A percentile compares a stretch with the other conserved stretches of the same genome.
Evolutionary conservation across 2,329 filamentous ascomycete species (phyloP).

Genomic region (Beauveria caledonica): DNA sequence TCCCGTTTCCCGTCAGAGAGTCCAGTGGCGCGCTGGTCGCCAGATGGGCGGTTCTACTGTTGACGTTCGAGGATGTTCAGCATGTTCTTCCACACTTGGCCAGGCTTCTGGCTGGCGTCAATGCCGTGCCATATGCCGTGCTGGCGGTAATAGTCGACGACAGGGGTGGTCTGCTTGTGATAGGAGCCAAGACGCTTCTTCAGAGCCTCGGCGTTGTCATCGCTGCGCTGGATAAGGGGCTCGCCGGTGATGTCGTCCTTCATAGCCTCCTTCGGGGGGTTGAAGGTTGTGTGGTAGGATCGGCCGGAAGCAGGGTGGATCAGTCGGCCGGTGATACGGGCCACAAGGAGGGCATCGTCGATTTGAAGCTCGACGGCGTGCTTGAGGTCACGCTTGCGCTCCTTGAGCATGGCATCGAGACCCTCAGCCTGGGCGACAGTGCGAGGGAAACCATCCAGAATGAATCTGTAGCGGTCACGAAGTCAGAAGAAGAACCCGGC

Average conservation of each 20-base stretch:
- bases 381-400: slow-evolving; percentile 75
- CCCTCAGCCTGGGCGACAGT: slow-evolving; percentile 93
- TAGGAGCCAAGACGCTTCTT: slow-evolving; percentile 93
- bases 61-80: slow-evolving; percentile 70
- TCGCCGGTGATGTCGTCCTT: slow-evolving; percentile 96
- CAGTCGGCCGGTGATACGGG: slow-evolving; percentile 91
- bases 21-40: neutral
- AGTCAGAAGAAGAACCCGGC: neutral
- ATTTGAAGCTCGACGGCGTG: slow-evolving; percentile 96
- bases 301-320: slow-evolving; percentile 94
- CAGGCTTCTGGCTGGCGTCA: slow-evolving; percentile 92
- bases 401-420: slow-evolving; percentile 82
- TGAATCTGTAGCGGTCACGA: slow-evolving; percentile 60
- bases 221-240: slow-evolving; percentile 88
- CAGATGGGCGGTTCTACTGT: slow-evolving; percentile 23
- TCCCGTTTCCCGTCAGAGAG: neutral
- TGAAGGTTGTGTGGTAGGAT: slow-evolving; percentile 98
- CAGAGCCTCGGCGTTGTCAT: slow-evolving; percentile 92
- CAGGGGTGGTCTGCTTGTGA: slow-evolving; percentile 86
- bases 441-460: slow-evolving; percentile 96
- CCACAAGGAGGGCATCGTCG: slow-evolving; percentile 85
- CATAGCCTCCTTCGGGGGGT: slow-evolving; percentile 90
- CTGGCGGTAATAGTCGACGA: slow-evolving; percentile 94
- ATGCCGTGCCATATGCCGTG: slow-evolving; percentile 94
- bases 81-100: slow-evolving; percentile 90